A percentile compares a stretch with the other conserved stretches of the same genome.
phyloP scores from a whole-genome alignment of 768 basidiomycete species.

The Naganishia kalamii region DNA sequence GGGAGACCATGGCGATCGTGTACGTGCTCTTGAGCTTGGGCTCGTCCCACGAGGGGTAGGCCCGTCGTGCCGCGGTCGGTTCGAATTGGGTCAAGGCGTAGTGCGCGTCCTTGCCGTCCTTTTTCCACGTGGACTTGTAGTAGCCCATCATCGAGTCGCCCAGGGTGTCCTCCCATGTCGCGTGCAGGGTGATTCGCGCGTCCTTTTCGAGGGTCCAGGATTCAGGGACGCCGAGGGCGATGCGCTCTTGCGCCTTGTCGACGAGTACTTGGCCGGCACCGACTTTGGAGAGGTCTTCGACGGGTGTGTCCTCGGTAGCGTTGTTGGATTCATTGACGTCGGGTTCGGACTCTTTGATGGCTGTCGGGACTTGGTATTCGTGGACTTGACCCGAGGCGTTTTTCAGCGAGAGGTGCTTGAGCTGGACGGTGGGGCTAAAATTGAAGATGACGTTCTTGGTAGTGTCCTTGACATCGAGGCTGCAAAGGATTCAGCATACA shows the following conservation, averaged over 20 bases:
- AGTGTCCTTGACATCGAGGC: slow-evolving; percentile 20
- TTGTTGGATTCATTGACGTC: slow-evolving; percentile 14
- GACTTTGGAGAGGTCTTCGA: slow-evolving; percentile 13
- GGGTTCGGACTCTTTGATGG: background rate
- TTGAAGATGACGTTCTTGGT: slow-evolving; percentile 55
- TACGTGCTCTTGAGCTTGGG: slow-evolving; percentile 77
- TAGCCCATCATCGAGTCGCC: slow-evolving; percentile 66
- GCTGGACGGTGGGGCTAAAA: slow-evolving; percentile 70
- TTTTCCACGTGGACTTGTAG: slow-evolving; percentile 43
- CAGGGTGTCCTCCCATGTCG: slow-evolving; percentile 64
- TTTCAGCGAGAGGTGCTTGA: slow-evolving; percentile 50
- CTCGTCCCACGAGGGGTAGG: slow-evolving; percentile 68
- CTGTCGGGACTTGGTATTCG: background rate
- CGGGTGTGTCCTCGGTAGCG: slow-evolving; percentile 5
- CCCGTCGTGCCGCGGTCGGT: slow-evolving; percentile 74
- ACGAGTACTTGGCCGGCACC: slow-evolving; percentile 39
- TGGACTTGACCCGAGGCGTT: slow-evolving; percentile 1
- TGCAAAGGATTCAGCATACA: background rate
- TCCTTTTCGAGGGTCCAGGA: slow-evolving; percentile 44
- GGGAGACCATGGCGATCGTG: slow-evolving; percentile 69
- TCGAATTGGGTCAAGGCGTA: slow-evolving; percentile 83
- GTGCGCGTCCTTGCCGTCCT: slow-evolving; percentile 48
- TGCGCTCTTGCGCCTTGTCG: slow-evolving; percentile 62
- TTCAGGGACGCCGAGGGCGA: slow-evolving; percentile 57
- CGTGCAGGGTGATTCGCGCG: slow-evolving; percentile 58